These are phyloP conservation scores for Aspergillus hancockii DNA, from an alignment of 495 filamentous ascomycete species.

Conservation along the genomic window DNA sequence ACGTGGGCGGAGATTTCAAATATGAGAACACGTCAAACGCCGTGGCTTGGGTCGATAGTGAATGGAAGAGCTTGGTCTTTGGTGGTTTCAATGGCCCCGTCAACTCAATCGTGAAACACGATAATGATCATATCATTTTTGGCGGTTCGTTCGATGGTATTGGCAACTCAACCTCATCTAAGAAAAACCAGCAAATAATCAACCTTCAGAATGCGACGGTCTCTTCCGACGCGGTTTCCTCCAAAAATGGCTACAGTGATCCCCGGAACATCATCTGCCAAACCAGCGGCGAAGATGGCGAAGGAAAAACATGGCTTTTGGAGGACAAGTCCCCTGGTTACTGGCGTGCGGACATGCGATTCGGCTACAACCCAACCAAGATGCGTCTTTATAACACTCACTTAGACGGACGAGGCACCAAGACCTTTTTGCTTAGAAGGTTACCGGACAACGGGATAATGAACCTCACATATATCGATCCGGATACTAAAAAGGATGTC, in stretches of 20 bases:
- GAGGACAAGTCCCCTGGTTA: conserved; percentile 76
- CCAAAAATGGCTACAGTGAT: conserved; percentile 67
- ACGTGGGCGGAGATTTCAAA: conserved; percentile 84
- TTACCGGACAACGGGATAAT: conserved; percentile 88
- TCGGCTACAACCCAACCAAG: conserved; percentile 81
- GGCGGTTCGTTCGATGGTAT: conserved; percentile 89
- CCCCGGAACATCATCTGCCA: conserved; percentile 87
- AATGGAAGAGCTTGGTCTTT: conserved; percentile 87
- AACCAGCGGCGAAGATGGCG: conserved; percentile 59
- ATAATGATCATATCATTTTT: conserved; percentile 83
- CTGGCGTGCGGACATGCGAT: conserved; percentile 82
- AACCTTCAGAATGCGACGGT: conserved; percentile 80
- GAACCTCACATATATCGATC: conserved; percentile 90
- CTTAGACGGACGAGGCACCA: conserved; percentile 80
- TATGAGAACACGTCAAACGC: conserved; percentile 83
- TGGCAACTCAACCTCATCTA: conserved; percentile 72
- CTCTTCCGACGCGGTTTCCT: conserved; percentile 60
- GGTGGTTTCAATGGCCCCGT: conserved; percentile 94
- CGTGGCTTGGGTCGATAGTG: conserved; percentile 70
- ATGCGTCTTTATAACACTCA: conserved; percentile 89
- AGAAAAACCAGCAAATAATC: conserved; percentile 71
- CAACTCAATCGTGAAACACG: conserved; percentile 74
- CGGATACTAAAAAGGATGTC: conserved; percentile 59
- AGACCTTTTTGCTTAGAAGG: conserved; percentile 79
- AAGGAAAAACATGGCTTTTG: conserved; percentile 81